phyloP scores from a whole-genome alignment of 2,329 filamentous ascomycete species.

The Colletotrichum sp. region DNA sequence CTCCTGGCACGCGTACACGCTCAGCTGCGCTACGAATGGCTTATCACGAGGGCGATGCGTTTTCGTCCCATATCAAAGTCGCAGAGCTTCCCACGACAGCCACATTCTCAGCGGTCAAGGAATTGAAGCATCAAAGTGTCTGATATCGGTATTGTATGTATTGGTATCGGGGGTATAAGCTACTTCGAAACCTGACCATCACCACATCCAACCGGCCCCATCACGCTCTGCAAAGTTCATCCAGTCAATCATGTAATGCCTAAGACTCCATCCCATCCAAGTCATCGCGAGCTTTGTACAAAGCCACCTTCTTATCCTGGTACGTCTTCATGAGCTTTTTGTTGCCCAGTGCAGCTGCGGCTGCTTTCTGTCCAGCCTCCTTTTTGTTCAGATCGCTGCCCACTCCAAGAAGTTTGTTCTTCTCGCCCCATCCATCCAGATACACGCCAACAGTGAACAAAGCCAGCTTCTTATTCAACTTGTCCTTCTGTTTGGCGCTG shows the following conservation, averaged over 20 bases:
- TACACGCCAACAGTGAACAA: slow-evolving; percentile 69
- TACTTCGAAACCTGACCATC: neutral
- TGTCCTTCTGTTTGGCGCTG: slow-evolving; percentile 47
- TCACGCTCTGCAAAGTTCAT: neutral
- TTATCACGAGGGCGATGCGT: neutral
- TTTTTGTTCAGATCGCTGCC: slow-evolving; percentile 71
- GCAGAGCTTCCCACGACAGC: neutral
- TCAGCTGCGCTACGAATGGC: neutral
- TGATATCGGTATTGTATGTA: neutral
- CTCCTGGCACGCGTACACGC: neutral
- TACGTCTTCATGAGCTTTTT: slow-evolving; percentile 65
- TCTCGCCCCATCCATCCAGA: slow-evolving; percentile 73
- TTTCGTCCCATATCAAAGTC: neutral
- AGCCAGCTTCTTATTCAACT: slow-evolving; percentile 58
- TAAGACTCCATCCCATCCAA: neutral
- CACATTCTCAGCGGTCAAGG: neutral
- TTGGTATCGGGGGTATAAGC: neutral
- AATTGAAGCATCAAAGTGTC: neutral
- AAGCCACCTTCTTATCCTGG: slow-evolving; percentile 51
- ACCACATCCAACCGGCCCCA: neutral
- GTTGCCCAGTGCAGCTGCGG: slow-evolving; percentile 66
- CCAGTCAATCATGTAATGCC: neutral
- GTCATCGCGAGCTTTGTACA: slow-evolving; percentile 27
- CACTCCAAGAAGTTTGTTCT: slow-evolving; percentile 63
- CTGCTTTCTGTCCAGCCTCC: slow-evolving; percentile 72